Evolutionary conservation across 2,329 filamentous ascomycete genomes (phyloP).

Genomic region (Cladophialophora immunda): DNA sequence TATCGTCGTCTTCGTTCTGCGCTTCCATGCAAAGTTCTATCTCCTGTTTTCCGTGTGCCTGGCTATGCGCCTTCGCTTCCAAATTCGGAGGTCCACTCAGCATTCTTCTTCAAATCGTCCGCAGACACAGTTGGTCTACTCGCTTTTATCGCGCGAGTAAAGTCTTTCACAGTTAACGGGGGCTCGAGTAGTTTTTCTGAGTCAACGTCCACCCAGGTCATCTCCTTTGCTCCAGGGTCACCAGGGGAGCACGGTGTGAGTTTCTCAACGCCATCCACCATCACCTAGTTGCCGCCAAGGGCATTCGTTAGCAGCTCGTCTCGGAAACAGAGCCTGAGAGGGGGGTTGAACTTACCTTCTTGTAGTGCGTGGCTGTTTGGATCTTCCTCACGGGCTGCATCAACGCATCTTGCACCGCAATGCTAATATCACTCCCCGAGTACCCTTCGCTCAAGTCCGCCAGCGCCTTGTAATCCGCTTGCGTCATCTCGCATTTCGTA

Average conservation of each 20-base stretch:
- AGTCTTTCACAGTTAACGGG: conserved; percentile 86
- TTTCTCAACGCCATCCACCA: conserved; percentile 68
- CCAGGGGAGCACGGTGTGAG: conserved; percentile 92
- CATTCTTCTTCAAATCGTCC: conserved; percentile 82
- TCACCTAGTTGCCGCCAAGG: conserved; percentile 63
- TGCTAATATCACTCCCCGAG: conserved; percentile 93
- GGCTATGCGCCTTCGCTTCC: conserved; percentile 80
- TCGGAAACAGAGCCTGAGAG: neutral
- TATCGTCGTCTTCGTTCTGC: conserved; percentile 8
- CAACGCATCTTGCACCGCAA: conserved; percentile 92
- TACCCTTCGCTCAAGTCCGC: conserved; percentile 89
- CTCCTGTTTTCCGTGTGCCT: neutral
- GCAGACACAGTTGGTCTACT: conserved; percentile 89
- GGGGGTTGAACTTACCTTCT: conserved; percentile 69
- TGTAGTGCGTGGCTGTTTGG: conserved; percentile 97
- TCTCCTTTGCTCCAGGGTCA: conserved; percentile 83
- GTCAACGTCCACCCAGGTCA: conserved; percentile 90
- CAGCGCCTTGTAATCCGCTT: conserved; percentile 80
- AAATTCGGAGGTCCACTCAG: conserved; percentile 96
- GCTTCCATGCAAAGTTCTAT: neutral
- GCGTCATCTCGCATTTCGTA: conserved; percentile 84
- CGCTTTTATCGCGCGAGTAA: conserved; percentile 87
- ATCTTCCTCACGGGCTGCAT: conserved; percentile 99
- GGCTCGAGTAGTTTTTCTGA: conserved; percentile 87
- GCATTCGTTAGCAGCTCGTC: neutral